Evolutionary conservation across 148 eudicot genomes (phyloP).

Genomic region (Fagopyrum esculentum): DNA sequence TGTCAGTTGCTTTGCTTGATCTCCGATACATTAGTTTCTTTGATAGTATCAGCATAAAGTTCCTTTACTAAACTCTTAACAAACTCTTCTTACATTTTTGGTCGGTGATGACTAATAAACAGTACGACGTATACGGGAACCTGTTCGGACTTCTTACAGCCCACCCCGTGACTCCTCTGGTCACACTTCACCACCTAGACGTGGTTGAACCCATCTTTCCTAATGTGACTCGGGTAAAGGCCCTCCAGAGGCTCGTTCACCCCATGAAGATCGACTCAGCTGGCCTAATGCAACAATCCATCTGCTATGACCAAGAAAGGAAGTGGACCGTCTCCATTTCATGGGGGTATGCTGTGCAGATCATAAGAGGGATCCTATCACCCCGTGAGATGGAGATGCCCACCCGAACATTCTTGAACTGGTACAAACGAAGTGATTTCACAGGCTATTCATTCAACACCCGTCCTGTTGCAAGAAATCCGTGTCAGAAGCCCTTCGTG

Average conservation of each 20-base stretch:
- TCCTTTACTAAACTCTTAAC: constrained; percentile 16
- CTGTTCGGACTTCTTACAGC: constrained; percentile 83
- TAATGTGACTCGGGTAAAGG: constrained; percentile 51
- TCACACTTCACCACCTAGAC: constrained; percentile 80
- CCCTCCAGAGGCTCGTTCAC: constrained; percentile 38
- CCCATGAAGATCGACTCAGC: constrained; percentile 85
- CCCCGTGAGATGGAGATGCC: constrained; percentile 95
- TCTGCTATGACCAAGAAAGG: constrained; percentile 53
- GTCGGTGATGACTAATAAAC: constrained; percentile 12
- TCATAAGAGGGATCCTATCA: constrained; percentile 64
- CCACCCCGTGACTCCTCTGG: constrained; percentile 80
- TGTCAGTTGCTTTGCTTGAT: background rate
- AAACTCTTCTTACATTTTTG: constrained; percentile 12
- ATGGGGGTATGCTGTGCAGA: constrained; percentile 85
- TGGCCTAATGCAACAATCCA: constrained; percentile 78
- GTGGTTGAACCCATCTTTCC: constrained; percentile 94
- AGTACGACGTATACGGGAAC: constrained; percentile 91
- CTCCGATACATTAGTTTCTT: background rate
- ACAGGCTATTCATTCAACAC: constrained; percentile 87
- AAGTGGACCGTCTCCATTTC: constrained; percentile 82
- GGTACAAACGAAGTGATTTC: constrained; percentile 82
- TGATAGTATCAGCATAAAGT: background rate
- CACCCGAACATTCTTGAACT: constrained; percentile 83
- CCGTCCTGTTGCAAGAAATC: constrained; percentile 60
- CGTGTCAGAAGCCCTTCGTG: constrained; percentile 80